Evolutionary conservation across 495 filamentous ascomycete genomes (phyloP).

Genomic region (Penicillium riverlandense): DNA sequence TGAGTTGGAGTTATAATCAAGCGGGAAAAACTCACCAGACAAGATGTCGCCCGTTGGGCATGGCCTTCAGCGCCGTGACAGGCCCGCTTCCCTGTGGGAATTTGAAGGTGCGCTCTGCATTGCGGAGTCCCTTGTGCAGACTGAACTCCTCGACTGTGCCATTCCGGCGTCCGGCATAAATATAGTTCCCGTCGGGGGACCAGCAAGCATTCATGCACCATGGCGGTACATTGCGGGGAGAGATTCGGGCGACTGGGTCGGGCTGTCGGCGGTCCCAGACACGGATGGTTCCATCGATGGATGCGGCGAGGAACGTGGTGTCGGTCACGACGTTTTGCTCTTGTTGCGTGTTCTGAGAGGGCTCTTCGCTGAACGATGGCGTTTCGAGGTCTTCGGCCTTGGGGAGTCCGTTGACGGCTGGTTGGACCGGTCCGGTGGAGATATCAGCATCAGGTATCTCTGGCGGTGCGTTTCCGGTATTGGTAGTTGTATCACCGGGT

Average conservation of each 20-base stretch:
- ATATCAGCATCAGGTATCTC: conserved; percentile 9
- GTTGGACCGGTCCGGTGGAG: conserved; percentile 16
- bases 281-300: conserved; percentile 80
- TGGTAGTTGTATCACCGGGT: conserved; percentile 1
- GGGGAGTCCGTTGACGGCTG: conserved; percentile 42
- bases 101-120: conserved; percentile 75
- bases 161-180: conserved; percentile 89
- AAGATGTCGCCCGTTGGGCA: conserved; percentile 90
- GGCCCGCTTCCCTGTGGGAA: conserved; percentile 85
- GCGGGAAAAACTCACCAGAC: conserved; percentile 56
- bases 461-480: conserved; percentile 6
- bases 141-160: conserved; percentile 92
- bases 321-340: conserved; percentile 42
- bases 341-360: conserved; percentile 21
- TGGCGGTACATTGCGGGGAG: conserved; percentile 68
- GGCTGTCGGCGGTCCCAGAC: conserved; percentile 84
- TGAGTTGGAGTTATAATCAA: background rate
- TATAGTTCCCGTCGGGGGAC: conserved; percentile 91
- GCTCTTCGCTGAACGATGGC: conserved; percentile 19
- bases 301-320: conserved; percentile 77
- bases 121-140: conserved; percentile 72
- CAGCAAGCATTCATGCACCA: conserved; percentile 99
- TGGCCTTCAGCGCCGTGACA: conserved; percentile 77
- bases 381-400: conserved; percentile 41
- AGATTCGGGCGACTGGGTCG: conserved; percentile 71